Conservation (phyloP, 2,329 filamentous ascomycete species). For the Alternaria sp. region DNA sequence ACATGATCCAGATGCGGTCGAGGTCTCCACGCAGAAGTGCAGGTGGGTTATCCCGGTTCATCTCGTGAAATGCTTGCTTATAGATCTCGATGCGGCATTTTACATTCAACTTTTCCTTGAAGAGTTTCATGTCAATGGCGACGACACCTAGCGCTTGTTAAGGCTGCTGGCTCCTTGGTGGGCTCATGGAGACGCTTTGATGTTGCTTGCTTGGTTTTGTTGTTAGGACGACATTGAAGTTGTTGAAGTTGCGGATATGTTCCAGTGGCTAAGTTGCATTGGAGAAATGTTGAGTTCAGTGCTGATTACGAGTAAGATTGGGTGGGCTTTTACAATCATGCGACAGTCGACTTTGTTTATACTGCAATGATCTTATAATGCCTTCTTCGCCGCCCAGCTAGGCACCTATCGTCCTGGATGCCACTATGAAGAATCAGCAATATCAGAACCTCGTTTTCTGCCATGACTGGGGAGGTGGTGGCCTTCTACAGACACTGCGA, state of each 20-base stretch:
- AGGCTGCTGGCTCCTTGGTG: background rate
- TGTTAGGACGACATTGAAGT: background rate
- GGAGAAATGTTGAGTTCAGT: background rate
- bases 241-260: background rate
- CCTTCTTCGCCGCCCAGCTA: background rate
- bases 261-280: background rate
- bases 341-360: background rate
- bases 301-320: background rate
- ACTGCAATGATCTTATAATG: background rate
- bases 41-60: background rate
- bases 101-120: background rate
- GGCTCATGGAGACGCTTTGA: background rate
- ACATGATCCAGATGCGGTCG: background rate
- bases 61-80: conserved; percentile 5
- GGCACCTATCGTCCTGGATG: background rate
- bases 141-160: background rate
- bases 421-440: background rate
- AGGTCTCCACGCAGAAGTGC: background rate
- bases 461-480: background rate
- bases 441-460: background rate
- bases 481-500: background rate
- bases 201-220: background rate
- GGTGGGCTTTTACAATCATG: background rate
- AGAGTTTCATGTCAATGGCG: background rate
- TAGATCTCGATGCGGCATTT: background rate